These are phyloP conservation scores for Acer yangbiense DNA, from an alignment of 345 rosid genomes.

Conservation along the genomic window DNA sequence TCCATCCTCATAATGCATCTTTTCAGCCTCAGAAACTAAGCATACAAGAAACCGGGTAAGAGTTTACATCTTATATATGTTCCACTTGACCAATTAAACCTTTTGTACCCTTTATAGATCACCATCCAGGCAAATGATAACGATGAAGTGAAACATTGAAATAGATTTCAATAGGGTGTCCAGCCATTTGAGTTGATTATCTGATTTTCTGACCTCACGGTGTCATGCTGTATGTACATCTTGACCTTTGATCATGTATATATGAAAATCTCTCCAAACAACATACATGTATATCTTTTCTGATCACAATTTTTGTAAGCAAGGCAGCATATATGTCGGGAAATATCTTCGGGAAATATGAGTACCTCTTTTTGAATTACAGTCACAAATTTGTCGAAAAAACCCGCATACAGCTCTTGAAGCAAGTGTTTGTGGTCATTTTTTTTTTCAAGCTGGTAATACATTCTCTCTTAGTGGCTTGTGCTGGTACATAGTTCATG, in stretches of 20 bases:
- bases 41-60: conserved; percentile 12
- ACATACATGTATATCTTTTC: conserved; percentile 26
- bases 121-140: conserved; percentile 24
- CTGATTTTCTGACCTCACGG: conserved; percentile 28
- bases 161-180: conserved; percentile 23
- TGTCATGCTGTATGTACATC: conserved; percentile 43
- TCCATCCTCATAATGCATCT: conserved; percentile 27
- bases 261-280: conserved; percentile 27
- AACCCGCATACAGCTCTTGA: neutral
- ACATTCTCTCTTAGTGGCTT: neutral
- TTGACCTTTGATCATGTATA: conserved; percentile 32
- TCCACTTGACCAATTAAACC: conserved; percentile 25
- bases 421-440: neutral
- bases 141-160: conserved; percentile 15
- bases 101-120: conserved; percentile 14
- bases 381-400: conserved; percentile 12
- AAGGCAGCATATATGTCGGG: conserved; percentile 8
- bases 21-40: neutral
- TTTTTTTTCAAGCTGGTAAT: neutral
- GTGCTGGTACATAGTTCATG: neutral
- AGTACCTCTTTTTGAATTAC: neutral
- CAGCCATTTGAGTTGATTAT: conserved; percentile 21
- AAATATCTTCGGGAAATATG: neutral
- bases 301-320: conserved; percentile 17
- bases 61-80: conserved; percentile 24